Conservation (phyloP, 2,329 filamentous ascomycete species). For the Alternaria triticimaculans region DNA sequence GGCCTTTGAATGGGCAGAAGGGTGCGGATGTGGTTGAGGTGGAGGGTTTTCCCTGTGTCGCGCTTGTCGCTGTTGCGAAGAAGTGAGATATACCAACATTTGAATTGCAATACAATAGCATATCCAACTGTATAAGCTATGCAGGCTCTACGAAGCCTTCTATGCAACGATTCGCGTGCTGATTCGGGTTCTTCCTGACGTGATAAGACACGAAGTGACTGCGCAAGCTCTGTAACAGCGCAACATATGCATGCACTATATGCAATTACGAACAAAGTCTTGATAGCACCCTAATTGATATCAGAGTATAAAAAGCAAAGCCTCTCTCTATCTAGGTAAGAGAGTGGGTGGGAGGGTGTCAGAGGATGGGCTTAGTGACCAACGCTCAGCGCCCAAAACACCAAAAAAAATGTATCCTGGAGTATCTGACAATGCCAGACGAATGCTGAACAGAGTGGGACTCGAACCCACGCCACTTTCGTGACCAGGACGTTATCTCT, state of each 20-base stretch:
- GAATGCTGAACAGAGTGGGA: constrained; percentile 50
- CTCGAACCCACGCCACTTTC: constrained; percentile 49
- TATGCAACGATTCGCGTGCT: not conserved
- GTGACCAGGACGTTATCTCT: too few relatives aligned
- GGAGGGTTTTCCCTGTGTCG: constrained; percentile 10
- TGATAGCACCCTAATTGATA: not conserved
- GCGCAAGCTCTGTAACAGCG: not conserved
- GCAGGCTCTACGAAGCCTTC: not conserved
- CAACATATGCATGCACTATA: not conserved
- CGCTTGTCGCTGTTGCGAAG: constrained; percentile 13
- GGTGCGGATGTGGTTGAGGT: constrained; percentile 7
- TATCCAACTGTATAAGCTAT: not conserved
- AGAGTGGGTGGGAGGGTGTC: not conserved
- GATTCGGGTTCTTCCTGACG: not conserved
- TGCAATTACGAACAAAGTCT: not conserved
- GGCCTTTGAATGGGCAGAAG: constrained; percentile 3
- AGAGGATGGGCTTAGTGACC: not conserved
- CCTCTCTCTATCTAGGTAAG: not conserved
- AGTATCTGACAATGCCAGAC: constrained; percentile 27
- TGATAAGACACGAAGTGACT: not conserved
- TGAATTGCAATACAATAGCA: not conserved
- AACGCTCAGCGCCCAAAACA: not conserved
- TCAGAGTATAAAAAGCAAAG: not conserved
- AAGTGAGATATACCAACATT: not conserved
- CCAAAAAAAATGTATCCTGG: constrained; percentile 29